Evolutionary conservation across 805 yeast genomes (phyloP).

Genomic region (Millerago galiae): DNA sequence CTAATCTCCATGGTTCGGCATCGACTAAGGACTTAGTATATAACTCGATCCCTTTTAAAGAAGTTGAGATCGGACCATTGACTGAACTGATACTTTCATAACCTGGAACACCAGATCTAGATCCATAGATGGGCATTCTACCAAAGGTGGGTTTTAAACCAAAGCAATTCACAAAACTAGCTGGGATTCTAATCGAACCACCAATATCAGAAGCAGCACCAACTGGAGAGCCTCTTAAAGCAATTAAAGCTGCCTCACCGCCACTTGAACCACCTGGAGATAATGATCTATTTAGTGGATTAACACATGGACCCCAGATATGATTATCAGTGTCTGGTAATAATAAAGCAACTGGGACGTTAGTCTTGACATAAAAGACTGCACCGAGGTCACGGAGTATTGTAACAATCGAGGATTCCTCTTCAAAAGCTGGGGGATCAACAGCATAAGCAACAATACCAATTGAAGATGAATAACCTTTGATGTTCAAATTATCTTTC

Average conservation of each 20-base stretch:
- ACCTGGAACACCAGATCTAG: constrained; percentile 20
- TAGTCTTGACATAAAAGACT: constrained; percentile 48
- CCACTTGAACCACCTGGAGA: constrained; percentile 51
- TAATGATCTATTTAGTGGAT: constrained; percentile 37
- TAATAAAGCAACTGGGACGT: constrained; percentile 46
- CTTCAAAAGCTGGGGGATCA: constrained; percentile 26
- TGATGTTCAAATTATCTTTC: constrained; percentile 37
- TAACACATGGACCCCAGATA: constrained; percentile 40
- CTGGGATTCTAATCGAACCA: constrained; percentile 45
- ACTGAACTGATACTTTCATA: constrained; percentile 33
- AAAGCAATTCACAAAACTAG: constrained; percentile 35
- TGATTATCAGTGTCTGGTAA: constrained; percentile 40
- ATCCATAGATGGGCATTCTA: constrained; percentile 31
- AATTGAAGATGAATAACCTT: constrained; percentile 42
- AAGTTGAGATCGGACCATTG: constrained; percentile 41
- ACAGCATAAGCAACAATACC: constrained; percentile 43
- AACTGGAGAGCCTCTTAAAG: constrained; percentile 38
- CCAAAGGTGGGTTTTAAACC: constrained; percentile 40
- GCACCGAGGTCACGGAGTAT: constrained; percentile 43
- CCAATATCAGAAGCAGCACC: constrained; percentile 55
- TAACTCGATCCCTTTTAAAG: constrained; percentile 32
- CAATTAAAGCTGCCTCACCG: constrained; percentile 45
- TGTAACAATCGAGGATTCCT: constrained; percentile 34
- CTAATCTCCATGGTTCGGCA: constrained; percentile 37
- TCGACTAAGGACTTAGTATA: constrained; percentile 26